Conservation (phyloP, 1,139 yeast genomes). For the Debaryomyces sp. region DNA sequence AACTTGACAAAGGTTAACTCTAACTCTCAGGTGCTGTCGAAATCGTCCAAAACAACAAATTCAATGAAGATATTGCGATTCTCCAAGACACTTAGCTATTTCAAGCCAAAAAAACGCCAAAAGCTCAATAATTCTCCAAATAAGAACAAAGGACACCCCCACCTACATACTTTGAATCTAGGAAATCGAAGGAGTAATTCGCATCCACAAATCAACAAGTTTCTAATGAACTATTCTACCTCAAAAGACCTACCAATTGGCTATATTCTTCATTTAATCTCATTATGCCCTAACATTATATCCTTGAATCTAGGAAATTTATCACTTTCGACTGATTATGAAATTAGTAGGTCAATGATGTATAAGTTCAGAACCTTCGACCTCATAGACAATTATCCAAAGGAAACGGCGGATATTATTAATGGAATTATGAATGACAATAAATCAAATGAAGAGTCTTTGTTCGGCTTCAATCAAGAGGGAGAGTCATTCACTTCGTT, state of each 20-base stretch:
- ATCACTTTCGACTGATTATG: constrained; percentile 61
- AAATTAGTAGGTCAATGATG: constrained; percentile 36
- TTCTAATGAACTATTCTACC: constrained; percentile 56
- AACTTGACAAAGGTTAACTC: constrained; percentile 30
- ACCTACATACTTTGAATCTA: neutral
- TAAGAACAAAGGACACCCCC: neutral
- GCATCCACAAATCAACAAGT: constrained; percentile 66
- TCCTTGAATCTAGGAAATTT: constrained; percentile 56
- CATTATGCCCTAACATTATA: constrained; percentile 58
- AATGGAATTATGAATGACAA: constrained; percentile 23
- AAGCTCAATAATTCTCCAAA: constrained; percentile 7
- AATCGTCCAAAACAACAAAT: constrained; percentile 21
- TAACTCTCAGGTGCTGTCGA: constrained; percentile 26
- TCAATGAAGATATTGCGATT: constrained; percentile 15
- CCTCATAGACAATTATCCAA: constrained; percentile 40
- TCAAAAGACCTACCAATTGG: constrained; percentile 74
- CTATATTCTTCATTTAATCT: constrained; percentile 59
- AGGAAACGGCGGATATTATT: constrained; percentile 26
- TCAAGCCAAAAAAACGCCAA: constrained; percentile 24
- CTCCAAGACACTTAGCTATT: constrained; percentile 28
- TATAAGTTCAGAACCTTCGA: constrained; percentile 45
- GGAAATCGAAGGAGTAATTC: constrained; percentile 12
- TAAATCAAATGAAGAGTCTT: constrained; percentile 12
- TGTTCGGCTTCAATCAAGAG: constrained; percentile 15
- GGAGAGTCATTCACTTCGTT: neutral